Conservation (phyloP, 192 early-diverging fungal genomes). For the Rhizophagus clarus region DNA sequence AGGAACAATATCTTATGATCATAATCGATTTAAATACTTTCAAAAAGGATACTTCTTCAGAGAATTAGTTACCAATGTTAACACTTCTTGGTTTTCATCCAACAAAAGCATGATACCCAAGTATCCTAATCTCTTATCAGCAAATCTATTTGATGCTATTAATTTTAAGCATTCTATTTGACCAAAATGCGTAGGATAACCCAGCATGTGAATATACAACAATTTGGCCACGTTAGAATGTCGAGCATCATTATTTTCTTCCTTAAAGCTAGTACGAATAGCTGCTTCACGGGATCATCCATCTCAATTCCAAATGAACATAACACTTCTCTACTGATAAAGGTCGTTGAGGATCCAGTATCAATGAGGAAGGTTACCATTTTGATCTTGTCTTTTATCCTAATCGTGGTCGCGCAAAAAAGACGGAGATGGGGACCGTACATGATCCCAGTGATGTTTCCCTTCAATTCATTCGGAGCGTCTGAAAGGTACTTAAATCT, state of each 20-base stretch:
- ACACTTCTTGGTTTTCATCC: constrained; percentile 96
- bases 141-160: constrained; percentile 88
- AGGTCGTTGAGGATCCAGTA: too few species aligned
- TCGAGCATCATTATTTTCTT: constrained; percentile 88
- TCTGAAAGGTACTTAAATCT: too few species aligned
- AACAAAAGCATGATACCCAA: constrained; percentile 96
- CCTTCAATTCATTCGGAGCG: too few species aligned
- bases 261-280: constrained; percentile 96
- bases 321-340: too few species aligned
- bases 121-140: constrained; percentile 98
- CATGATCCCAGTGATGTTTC: too few species aligned
- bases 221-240: constrained; percentile 96
- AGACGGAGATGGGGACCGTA: too few species aligned
- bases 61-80: constrained; percentile 97
- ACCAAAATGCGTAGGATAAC: constrained; percentile 98
- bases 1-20: constrained; percentile 4
- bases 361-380: too few species aligned
- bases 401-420: too few species aligned
- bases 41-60: constrained; percentile 83
- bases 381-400: too few species aligned
- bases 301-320: too few species aligned
- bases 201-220: constrained; percentile 98
- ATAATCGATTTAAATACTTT: neutral
- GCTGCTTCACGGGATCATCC: too few species aligned
- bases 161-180: constrained; percentile 99